Base-by-base conservation (phyloP, 2,329 filamentous ascomycete species). In the Verticillium isaacii region DNA sequence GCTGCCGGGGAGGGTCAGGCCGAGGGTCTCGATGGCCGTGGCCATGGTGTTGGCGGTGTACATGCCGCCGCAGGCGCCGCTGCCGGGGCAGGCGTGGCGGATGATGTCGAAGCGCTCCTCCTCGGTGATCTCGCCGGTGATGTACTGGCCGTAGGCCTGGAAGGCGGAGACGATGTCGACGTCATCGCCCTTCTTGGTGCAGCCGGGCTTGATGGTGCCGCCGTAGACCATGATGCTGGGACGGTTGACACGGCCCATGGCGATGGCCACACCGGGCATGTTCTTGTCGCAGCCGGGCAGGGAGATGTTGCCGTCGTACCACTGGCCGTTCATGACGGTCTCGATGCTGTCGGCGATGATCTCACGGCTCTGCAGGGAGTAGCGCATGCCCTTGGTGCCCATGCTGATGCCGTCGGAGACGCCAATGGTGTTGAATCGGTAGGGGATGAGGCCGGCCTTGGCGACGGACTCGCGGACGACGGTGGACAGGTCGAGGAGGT, bases 201-300 rank as follows among this genome's bases (percentile, higher is more conserved):
- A 97, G 56, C 95, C 95, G 41, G 95, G 92, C 74, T 91, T 89
- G 74, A 98, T 99, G 52, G 91, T 93, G 57, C 95, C 95, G 68
- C 95, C 95, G 72, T 99, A 99, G 34, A 99, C 91, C 95, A 99
- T 99, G 73, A 99, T 83, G 69, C 91, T 93, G 34, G 95, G 95
- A 56, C 95, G 84, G 81, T 99, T 98, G 67, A 97, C 88, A 68
- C 95, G 87, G 41, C 93, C 94, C 91, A 97, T 97, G 61, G 93
- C 95, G 71, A 95, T 95, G 70, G 93, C 80, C 14, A 95, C 91
- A 76, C 91, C 91, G 1, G 93, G 93, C 95, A 99, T 98, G 80
- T 99, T 99, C 87, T 99, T 99, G 85, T 99, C 95, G 78, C 95
- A 99, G 57, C 95, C 95, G 15, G 95, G 95, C 70, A 99, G 90